phyloP scores from a whole-genome alignment of 2,329 filamentous ascomycete genomes.

The Dactylellina parvicollis region DNA sequence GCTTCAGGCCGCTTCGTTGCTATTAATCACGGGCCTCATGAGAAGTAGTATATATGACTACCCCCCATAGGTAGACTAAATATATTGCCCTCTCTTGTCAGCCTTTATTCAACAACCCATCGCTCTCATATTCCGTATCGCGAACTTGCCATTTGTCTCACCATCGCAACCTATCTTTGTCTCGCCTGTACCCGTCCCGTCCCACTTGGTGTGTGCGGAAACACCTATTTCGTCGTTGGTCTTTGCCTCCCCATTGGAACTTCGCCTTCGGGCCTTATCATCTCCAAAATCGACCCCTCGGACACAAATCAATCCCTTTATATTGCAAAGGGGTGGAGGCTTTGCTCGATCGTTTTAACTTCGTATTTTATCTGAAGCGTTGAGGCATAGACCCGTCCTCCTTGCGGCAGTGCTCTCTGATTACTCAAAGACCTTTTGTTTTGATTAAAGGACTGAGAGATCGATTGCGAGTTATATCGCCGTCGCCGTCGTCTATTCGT shows the following conservation, averaged over 20 bases:
- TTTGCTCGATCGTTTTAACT: conserved; percentile 13
- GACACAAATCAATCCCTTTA: conserved; percentile 33
- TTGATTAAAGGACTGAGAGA: conserved; percentile 15
- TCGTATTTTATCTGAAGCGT: conserved; percentile 5
- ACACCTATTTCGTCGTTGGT: conserved; percentile 33
- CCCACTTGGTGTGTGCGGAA: conserved; percentile 27
- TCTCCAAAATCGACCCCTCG: background rate
- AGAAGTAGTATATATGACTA: conserved; percentile 34
- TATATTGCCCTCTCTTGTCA: conserved; percentile 53
- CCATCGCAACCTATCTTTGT: conserved; percentile 27
- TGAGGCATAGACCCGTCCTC: conserved; percentile 3
- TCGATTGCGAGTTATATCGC: conserved; percentile 22
- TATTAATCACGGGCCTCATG: conserved; percentile 13
- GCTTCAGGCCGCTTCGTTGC: conserved; percentile 24
- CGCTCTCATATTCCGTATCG: conserved; percentile 42
- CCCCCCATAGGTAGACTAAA: conserved; percentile 27
- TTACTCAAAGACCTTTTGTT: conserved; percentile 11
- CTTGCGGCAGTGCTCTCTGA: conserved; percentile 34
- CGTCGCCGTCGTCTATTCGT: conserved; percentile 43
- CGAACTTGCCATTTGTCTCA: conserved; percentile 53
- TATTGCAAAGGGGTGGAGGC: conserved; percentile 27
- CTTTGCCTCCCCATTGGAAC: conserved; percentile 8
- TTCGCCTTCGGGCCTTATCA: conserved; percentile 6
- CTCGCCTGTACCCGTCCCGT: conserved; percentile 50
- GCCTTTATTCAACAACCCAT: conserved; percentile 36